A percentile compares a stretch with the other conserved stretches of the same genome.
These are phyloP conservation scores for Anisogramma anomala DNA, from an alignment of 2,329 filamentous ascomycete genomes.

Conservation along the genomic window DNA sequence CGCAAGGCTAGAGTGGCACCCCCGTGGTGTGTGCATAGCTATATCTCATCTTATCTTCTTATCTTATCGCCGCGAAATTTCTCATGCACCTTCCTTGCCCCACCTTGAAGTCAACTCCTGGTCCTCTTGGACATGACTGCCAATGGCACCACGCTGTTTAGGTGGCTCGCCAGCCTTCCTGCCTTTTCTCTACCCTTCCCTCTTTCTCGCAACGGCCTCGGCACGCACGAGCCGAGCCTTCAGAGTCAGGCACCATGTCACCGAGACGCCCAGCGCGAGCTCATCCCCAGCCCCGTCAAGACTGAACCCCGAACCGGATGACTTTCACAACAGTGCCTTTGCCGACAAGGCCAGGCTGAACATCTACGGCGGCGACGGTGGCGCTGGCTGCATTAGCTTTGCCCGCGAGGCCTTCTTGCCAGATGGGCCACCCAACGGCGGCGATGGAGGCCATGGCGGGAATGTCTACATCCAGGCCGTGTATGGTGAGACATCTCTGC, in stretches of 20 bases:
- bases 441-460: constrained; percentile 84
- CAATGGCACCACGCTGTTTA: constrained; percentile 32
- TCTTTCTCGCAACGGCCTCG: constrained; percentile 25
- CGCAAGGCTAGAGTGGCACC: too few species aligned
- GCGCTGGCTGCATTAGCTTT: constrained; percentile 90
- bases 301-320: constrained; percentile 71
- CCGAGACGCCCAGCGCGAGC: constrained; percentile 17
- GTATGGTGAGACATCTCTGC: constrained; percentile 79
- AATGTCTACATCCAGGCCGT: constrained; percentile 92
- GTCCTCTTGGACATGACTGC: constrained; percentile 12
- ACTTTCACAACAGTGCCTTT: constrained; percentile 75
- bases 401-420: constrained; percentile 80
- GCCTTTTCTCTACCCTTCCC: constrained; percentile 40
- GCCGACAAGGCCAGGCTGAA: constrained; percentile 74
- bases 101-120: background rate
- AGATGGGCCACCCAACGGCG: constrained; percentile 85
- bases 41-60: constrained; percentile 14
- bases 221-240: constrained; percentile 19
- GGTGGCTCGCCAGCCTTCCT: constrained; percentile 27
- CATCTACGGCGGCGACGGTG: constrained; percentile 68
- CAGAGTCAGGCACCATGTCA: constrained; percentile 20
- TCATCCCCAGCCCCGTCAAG: constrained; percentile 38
- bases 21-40: constrained; percentile 1
- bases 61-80: constrained; percentile 13
- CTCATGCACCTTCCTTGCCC: background rate